These are phyloP conservation scores for Mucor circinelloides DNA, from an alignment of 371 early-diverging fungal species.

Conservation along the genomic window DNA sequence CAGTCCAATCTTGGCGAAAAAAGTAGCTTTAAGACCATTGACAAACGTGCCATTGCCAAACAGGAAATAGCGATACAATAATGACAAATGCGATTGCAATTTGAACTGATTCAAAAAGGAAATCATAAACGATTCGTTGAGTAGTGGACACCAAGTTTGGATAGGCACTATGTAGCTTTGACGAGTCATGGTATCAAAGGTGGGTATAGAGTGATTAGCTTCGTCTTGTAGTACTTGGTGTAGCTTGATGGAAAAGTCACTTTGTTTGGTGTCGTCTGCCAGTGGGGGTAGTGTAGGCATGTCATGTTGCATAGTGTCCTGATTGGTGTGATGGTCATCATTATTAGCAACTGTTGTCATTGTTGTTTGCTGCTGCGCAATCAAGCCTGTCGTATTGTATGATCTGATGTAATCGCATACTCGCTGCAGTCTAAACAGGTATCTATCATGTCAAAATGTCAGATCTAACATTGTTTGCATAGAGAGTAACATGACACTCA, in stretches of 20 bases:
- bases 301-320: not conserved
- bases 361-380: not conserved
- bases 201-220: conserved; percentile 34
- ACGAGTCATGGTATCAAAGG: conserved; percentile 31
- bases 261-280: not conserved
- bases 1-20: conserved; percentile 29
- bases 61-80: conserved; percentile 43
- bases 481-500: conserved; percentile 1
- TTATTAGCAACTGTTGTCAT: not conserved
- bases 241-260: conserved; percentile 21
- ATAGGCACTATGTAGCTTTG: conserved; percentile 42
- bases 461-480: not conserved
- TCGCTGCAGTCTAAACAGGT: not conserved
- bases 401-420: not conserved
- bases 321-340: not conserved
- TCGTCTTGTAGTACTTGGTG: not conserved
- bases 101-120: conserved; percentile 50
- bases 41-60: conserved; percentile 48
- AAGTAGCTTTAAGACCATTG: conserved; percentile 28
- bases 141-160: conserved; percentile 38
- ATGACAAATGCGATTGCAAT: conserved; percentile 41
- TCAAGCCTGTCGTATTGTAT: not conserved
- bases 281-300: not conserved
- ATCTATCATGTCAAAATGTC: not conserved
- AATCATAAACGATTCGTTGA: conserved; percentile 52